Conservation (phyloP, 2,329 filamentous ascomycete genomes). For the Cercospora berteroae region DNA sequence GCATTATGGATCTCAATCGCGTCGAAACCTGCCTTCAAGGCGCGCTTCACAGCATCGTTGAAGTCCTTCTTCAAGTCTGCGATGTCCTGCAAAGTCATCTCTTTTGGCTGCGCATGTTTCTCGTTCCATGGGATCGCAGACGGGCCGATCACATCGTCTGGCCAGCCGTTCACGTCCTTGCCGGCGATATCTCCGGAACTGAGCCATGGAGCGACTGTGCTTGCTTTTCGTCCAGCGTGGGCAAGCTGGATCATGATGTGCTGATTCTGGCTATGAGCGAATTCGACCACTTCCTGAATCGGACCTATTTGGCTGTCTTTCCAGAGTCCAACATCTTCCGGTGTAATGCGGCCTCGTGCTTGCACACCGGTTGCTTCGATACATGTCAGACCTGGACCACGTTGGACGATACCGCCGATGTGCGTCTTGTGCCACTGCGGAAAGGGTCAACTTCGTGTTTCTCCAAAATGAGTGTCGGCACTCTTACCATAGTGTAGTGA, state of each 20-base stretch:
- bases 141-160: slow-evolving; percentile 55
- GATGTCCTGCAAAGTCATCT: slow-evolving; percentile 68
- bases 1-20: slow-evolving; percentile 77
- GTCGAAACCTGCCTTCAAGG: slow-evolving; percentile 64
- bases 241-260: slow-evolving; percentile 76
- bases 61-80: slow-evolving; percentile 55
- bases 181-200: slow-evolving; percentile 54
- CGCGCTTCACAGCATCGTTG: slow-evolving; percentile 22
- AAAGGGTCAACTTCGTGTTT: not conserved
- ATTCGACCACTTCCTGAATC: slow-evolving; percentile 69
- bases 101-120: slow-evolving; percentile 61
- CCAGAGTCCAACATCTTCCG: slow-evolving; percentile 78
- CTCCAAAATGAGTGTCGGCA: no score
- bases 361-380: slow-evolving; percentile 76
- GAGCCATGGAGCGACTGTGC: slow-evolving; percentile 64
- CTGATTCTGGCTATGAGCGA: slow-evolving; percentile 74
- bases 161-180: slow-evolving; percentile 52
- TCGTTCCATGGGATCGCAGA: slow-evolving; percentile 62
- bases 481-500: slow-evolving; percentile 61
- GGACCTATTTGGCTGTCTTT: slow-evolving; percentile 76
- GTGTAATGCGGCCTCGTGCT: slow-evolving; percentile 77
- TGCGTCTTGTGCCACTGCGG: slow-evolving; percentile 66
- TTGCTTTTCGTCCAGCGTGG: slow-evolving; percentile 70
- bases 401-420: slow-evolving; percentile 72
- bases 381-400: slow-evolving; percentile 71